These are phyloP conservation scores for Boletus speciosus DNA, from an alignment of 768 basidiomycete genomes.

Conservation along the genomic window DNA sequence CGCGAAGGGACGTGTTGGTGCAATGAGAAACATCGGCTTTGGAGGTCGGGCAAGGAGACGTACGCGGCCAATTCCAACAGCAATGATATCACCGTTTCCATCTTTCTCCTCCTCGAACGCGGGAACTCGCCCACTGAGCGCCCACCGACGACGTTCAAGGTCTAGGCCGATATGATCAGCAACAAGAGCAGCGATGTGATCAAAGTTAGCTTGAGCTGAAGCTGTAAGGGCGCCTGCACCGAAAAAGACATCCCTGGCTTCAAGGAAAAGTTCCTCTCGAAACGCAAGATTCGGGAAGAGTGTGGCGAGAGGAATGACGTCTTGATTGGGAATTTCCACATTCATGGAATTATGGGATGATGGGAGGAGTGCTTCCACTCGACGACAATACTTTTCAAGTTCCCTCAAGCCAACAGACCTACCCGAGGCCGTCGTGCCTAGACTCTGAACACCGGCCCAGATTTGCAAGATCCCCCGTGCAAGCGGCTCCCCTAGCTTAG, in stretches of 20 bases:
- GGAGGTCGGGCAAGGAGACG: slow-evolving; percentile 46
- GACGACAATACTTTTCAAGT: slow-evolving; percentile 76
- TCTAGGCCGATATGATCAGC: slow-evolving; percentile 66
- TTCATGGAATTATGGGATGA: slow-evolving; percentile 43
- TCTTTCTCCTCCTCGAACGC: slow-evolving; percentile 67
- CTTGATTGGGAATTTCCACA: slow-evolving; percentile 25
- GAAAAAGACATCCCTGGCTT: slow-evolving; percentile 90
- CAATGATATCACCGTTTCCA: slow-evolving; percentile 54
- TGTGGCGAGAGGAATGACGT: slow-evolving; percentile 34
- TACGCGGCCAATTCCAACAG: slow-evolving; percentile 62
- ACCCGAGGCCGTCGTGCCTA: slow-evolving; percentile 50
- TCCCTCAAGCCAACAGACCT: slow-evolving; percentile 74
- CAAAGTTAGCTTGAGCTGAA: slow-evolving; percentile 46
- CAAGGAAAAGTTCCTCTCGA: slow-evolving; percentile 85
- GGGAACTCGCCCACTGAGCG: slow-evolving; percentile 62
- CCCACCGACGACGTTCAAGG: slow-evolving; percentile 65
- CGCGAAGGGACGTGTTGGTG: slow-evolving; percentile 65
- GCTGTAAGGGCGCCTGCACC: slow-evolving; percentile 59
- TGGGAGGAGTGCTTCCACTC: slow-evolving; percentile 64
- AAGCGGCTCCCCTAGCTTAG: slow-evolving; percentile 49
- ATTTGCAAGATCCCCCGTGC: slow-evolving; percentile 54
- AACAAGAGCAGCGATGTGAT: slow-evolving; percentile 50
- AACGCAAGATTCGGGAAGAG: slow-evolving; percentile 69
- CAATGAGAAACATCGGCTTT: slow-evolving; percentile 33
- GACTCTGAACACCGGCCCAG: slow-evolving; percentile 60